Conservation (phyloP, 352 stramenopile genomes). For the Plasmopara viticola region DNA sequence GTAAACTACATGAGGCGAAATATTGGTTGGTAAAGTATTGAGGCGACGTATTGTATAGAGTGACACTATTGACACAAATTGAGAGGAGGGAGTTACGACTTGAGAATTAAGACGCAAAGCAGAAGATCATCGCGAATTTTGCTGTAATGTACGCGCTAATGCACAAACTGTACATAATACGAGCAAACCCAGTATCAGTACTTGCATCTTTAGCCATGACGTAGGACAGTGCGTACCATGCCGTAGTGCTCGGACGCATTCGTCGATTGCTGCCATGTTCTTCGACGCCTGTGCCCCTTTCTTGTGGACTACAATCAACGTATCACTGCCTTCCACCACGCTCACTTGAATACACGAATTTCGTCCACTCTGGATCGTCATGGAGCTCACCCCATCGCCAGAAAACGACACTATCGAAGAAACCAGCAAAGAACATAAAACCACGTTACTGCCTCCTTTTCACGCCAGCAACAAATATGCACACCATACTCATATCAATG, state of each 20-base stretch:
- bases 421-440: conserved; percentile 1
- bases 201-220: neutral
- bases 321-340: conserved; percentile 68
- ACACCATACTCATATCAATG: conserved; percentile 75
- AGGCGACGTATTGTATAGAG: no score
- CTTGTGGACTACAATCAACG: conserved; percentile 84
- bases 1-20: no score
- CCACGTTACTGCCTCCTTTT: neutral
- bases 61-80: no score
- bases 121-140: conserved; percentile 40
- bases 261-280: conserved; percentile 73
- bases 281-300: conserved; percentile 58
- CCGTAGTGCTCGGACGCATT: conserved; percentile 71
- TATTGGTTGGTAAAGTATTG: no score
- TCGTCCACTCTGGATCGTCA: conserved; percentile 83
- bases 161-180: conserved; percentile 36
- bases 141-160: conserved; percentile 63
- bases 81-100: no score
- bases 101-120: no score
- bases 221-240: conserved; percentile 40
- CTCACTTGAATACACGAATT: conserved; percentile 86
- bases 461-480: no score
- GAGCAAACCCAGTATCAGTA: neutral
- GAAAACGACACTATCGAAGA: conserved; percentile 66
- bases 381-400: conserved; percentile 67